Evolutionary conservation across 202 grass and related monocot genomes (phyloP).

Genomic region (Brachypodium distachyon): DNA sequence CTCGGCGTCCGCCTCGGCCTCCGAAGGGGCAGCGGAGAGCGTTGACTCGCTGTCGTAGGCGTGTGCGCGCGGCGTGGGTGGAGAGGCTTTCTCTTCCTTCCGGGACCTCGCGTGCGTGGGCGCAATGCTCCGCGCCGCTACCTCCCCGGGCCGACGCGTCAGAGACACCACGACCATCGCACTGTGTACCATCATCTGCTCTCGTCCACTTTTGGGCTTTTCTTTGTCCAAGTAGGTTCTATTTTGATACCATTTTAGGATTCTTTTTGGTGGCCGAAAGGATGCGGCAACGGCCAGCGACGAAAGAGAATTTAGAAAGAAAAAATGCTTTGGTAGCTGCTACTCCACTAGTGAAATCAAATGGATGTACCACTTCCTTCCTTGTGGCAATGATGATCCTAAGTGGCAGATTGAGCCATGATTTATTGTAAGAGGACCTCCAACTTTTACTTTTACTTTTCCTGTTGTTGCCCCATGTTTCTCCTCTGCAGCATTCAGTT

Average conservation of each 20-base stretch:
- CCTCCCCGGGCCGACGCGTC: background rate
- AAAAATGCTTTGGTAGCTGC: background rate
- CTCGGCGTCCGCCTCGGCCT: slow-evolving; percentile 2
- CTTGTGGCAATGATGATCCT: slow-evolving; percentile 5
- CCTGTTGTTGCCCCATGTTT: slow-evolving; percentile 6
- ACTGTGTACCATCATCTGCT: background rate
- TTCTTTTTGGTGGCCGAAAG: slow-evolving; percentile 44
- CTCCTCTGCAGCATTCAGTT: background rate
- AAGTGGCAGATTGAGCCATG: slow-evolving; percentile 3
- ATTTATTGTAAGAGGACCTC: background rate
- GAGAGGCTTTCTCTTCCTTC: background rate
- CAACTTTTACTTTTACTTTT: background rate
- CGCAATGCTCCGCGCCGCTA: background rate
- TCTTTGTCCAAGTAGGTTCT: slow-evolving; percentile 10
- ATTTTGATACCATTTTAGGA: slow-evolving; percentile 33
- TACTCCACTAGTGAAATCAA: background rate
- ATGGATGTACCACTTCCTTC: background rate
- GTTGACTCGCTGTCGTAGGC: slow-evolving; percentile 35
- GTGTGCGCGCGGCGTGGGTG: background rate
- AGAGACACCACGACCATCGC: background rate
- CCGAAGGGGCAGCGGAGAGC: slow-evolving; percentile 21
- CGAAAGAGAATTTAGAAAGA: background rate
- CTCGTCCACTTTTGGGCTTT: slow-evolving; percentile 8
- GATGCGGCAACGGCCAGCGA: slow-evolving; percentile 23
- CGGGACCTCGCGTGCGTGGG: background rate